Conservation (phyloP, 495 filamentous ascomycete genomes). For the Penicillium nucicola region DNA sequence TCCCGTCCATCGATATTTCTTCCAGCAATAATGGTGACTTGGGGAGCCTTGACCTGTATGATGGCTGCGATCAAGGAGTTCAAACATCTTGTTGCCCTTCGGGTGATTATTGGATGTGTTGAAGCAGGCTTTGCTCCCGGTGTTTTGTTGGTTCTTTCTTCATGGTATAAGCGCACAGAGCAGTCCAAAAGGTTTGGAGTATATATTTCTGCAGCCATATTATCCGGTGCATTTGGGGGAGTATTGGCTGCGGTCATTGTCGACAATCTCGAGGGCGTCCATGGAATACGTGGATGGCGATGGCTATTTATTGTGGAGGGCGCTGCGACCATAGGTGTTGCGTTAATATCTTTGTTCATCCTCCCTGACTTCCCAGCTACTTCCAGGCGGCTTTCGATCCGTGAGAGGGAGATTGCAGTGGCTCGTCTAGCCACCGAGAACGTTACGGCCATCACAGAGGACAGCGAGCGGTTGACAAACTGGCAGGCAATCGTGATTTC, state of each 20-base stretch:
- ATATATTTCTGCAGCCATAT: conserved; percentile 47
- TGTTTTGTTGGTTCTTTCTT: conserved; percentile 45
- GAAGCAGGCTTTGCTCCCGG: conserved; percentile 45
- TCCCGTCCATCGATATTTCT: conserved; percentile 44
- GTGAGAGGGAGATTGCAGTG: conserved; percentile 22
- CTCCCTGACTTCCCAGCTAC: conserved; percentile 32
- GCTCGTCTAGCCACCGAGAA: conserved; percentile 16
- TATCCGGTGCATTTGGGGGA: conserved; percentile 50
- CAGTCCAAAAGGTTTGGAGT: conserved; percentile 49
- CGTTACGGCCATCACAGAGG: conserved; percentile 17
- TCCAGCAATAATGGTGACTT: conserved; percentile 41
- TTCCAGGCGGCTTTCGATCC: conserved; percentile 18
- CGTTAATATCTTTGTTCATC: conserved; percentile 23
- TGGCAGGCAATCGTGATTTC: conserved; percentile 13
- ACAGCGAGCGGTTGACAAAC: conserved; percentile 8
- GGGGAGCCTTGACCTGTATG: conserved; percentile 31
- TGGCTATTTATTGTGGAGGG: conserved; percentile 76
- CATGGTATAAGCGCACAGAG: conserved; percentile 51
- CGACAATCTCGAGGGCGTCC: conserved; percentile 23
- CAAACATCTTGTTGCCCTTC: conserved; percentile 38
- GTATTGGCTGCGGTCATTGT: conserved; percentile 44
- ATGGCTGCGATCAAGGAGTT: conserved; percentile 45
- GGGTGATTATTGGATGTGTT: conserved; percentile 32
- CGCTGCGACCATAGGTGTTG: conserved; percentile 39
- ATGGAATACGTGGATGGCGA: conserved; percentile 63